A percentile compares a stretch with the other conserved stretches of the same genome.
Conservation (phyloP, 805 yeast species). For the Nakazawaea laoshanensis region DNA sequence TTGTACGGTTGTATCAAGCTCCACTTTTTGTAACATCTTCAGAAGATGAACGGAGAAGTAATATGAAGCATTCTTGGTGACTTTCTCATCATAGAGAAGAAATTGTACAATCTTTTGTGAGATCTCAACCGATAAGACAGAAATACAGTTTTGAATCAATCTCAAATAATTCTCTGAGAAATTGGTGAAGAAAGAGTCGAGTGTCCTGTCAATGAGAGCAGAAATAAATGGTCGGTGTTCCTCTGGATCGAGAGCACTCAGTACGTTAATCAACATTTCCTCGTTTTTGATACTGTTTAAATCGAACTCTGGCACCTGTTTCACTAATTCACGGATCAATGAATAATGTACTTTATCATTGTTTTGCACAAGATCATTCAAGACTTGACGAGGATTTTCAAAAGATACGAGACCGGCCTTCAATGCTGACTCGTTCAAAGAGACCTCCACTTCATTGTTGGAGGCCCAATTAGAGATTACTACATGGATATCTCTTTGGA, state of each 20-base stretch:
- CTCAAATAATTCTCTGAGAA: slow-evolving; percentile 3
- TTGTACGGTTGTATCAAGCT: background rate
- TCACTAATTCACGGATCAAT: no score
- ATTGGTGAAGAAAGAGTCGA: slow-evolving; percentile 3
- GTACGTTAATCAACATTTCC: slow-evolving; percentile 1
- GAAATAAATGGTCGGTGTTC: background rate
- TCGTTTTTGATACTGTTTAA: background rate
- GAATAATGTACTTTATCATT: no score
- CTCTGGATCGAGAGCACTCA: slow-evolving; percentile 1
- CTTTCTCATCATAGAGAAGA: background rate
- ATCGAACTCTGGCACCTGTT: background rate
- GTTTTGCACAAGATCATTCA: no score
- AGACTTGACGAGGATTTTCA: no score
- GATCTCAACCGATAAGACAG: background rate
- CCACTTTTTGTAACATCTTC: background rate
- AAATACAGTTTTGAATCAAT: background rate
- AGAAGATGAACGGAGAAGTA: slow-evolving; percentile 9
- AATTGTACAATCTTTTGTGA: background rate
- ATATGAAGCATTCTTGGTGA: slow-evolving; percentile 1
- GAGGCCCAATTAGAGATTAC: no score
- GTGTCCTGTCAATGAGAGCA: background rate
- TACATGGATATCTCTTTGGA: no score
- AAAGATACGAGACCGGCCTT: no score
- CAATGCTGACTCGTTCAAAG: no score
- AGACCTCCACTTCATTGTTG: no score